phyloP scores from a whole-genome alignment of 768 basidiomycete genomes.

The Pleurotus cornucopiae region DNA sequence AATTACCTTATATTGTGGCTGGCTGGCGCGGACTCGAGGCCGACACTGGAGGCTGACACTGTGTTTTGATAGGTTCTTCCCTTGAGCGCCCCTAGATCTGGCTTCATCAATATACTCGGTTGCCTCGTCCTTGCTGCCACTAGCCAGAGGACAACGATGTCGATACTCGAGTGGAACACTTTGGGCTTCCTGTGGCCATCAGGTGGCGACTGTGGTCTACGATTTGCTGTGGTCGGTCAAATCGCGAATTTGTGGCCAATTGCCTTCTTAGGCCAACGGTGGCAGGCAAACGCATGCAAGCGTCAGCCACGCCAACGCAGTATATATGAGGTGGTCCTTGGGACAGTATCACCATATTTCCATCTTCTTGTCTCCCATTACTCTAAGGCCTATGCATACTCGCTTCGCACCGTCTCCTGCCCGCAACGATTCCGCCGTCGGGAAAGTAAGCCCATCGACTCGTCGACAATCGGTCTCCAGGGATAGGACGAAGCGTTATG shows the following conservation, averaged over 20 bases:
- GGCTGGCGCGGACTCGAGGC: background rate
- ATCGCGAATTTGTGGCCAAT: conserved; percentile 1
- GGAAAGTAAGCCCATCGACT: background rate
- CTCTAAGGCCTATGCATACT: background rate
- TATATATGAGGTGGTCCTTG: conserved; percentile 2
- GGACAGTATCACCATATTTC: background rate
- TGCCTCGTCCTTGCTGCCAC: background rate
- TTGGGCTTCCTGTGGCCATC: background rate
- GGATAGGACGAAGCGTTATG: conserved; percentile 5
- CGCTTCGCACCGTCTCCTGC: background rate
- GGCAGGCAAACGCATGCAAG: conserved; percentile 4
- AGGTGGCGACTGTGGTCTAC: background rate
- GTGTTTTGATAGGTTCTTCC: background rate
- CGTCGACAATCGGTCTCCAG: background rate
- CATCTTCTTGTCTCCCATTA: background rate
- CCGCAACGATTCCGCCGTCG: background rate
- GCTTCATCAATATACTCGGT: background rate
- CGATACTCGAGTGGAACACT: no score
- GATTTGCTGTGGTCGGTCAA: background rate
- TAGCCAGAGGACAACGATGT: no score
- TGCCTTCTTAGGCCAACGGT: background rate
- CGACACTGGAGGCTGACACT: background rate
- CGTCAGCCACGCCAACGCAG: background rate
- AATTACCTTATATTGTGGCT: background rate
- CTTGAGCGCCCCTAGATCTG: background rate